Evolutionary conservation across 106 monocot genomes (phyloP).

Genomic region (Allium fistulosum): DNA sequence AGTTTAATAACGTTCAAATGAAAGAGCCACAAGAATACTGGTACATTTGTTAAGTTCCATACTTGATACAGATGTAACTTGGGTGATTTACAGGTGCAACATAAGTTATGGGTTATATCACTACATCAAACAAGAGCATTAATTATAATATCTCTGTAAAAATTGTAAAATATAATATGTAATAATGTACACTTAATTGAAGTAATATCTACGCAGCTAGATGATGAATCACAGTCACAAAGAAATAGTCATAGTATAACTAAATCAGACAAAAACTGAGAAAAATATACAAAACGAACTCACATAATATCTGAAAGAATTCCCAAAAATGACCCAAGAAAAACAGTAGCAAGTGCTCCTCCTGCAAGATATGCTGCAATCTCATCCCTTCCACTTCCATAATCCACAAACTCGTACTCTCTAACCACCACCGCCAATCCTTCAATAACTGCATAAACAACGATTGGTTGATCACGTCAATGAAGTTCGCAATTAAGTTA

Average conservation of each 20-base stretch:
- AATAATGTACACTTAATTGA: neutral
- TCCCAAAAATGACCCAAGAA: slow-evolving; percentile 55
- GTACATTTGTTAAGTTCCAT: too few relatives aligned
- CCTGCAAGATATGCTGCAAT: slow-evolving; percentile 37
- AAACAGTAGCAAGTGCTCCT: slow-evolving; percentile 44
- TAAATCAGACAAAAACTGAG: neutral
- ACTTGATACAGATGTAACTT: too few relatives aligned
- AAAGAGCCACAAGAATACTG: too few relatives aligned
- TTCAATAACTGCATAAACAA: slow-evolving; percentile 35
- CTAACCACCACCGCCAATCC: slow-evolving; percentile 63
- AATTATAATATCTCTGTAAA: neutral
- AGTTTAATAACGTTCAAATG: too few relatives aligned
- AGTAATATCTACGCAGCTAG: neutral
- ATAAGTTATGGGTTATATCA: too few relatives aligned
- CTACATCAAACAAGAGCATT: too few relatives aligned
- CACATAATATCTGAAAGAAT: slow-evolving; percentile 70
- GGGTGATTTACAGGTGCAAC: too few relatives aligned
- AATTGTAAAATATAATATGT: neutral
- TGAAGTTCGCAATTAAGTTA: neutral
- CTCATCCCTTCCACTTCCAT: slow-evolving; percentile 54
- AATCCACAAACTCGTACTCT: slow-evolving; percentile 38
- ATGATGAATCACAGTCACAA: neutral
- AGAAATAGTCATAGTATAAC: neutral
- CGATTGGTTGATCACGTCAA: neutral
- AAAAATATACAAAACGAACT: slow-evolving; percentile 9